A percentile compares a stretch with the other conserved stretches of the same genome.
phyloP scores from a whole-genome alignment of 441 rosid genomes.

The Lepidium campestre region DNA sequence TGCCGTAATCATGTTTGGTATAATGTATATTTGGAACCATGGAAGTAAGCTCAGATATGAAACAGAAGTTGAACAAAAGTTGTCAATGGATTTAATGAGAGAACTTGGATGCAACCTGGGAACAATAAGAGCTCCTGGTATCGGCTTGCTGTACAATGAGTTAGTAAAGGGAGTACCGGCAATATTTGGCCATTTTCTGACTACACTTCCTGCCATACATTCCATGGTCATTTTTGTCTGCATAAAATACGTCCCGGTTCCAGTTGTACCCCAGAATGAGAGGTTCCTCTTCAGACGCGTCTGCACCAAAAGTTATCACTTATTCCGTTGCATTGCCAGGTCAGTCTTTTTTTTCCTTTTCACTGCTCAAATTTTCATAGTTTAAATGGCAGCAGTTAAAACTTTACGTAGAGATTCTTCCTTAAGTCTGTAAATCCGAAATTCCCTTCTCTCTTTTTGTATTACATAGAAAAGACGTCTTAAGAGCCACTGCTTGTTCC shows the following conservation, averaged over 20 bases:
- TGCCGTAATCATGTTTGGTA: constrained; percentile 74
- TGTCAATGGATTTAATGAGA: constrained; percentile 88
- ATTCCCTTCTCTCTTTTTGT: neutral
- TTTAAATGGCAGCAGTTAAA: constrained; percentile 33
- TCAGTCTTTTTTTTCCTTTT: constrained; percentile 16
- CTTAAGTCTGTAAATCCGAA: neutral
- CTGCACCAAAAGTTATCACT: constrained; percentile 82
- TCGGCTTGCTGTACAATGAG: constrained; percentile 92
- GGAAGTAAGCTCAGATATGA: constrained; percentile 97
- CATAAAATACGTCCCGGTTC: constrained; percentile 93
- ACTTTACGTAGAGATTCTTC: neutral
- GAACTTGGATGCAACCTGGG: constrained; percentile 91
- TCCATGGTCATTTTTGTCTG: constrained; percentile 95
- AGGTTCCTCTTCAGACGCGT: constrained; percentile 92
- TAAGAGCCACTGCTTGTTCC: neutral
- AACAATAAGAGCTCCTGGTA: constrained; percentile 96
- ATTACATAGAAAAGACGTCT: neutral
- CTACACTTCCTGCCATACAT: constrained; percentile 95
- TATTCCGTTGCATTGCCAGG: constrained; percentile 98
- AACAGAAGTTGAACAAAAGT: constrained; percentile 86
- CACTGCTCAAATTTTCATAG: neutral
- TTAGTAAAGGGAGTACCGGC: constrained; percentile 91
- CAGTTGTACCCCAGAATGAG: constrained; percentile 91
- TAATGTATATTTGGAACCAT: constrained; percentile 92
- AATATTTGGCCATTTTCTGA: constrained; percentile 91